Base-by-base conservation (phyloP, 176 grass and related monocot genomes). In the Aegilops tauschii region DNA sequence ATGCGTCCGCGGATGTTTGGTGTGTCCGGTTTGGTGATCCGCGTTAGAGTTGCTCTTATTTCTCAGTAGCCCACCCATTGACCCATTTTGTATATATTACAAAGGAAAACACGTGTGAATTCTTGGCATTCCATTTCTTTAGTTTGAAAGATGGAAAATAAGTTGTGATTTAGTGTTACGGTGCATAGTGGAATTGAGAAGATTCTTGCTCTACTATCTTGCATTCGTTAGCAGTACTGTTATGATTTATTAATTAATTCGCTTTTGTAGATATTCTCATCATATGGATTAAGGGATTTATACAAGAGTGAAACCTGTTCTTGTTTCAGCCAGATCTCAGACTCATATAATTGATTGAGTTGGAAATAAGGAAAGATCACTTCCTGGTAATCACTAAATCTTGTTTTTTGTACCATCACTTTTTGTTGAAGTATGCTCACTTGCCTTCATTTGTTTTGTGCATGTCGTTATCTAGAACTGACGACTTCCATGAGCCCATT, bases 331-430 rank as follows among this genome's bases (percentile, higher is more conserved):
- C 9, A 0, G 20, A 80, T 76, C 37, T 62, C 31, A 64, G 12
- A n/a, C 36, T 25, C 21, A 27, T 47, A 29, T 82, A 47, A 49
- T 61, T 36, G 9, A 54, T 75, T 72, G 65, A 61, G 69, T 80
- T 88, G 50, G 50, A 49, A 65, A 81, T 84, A 85, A 76, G 67
- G 89, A 69, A 56, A 87, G 30, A 12, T 6, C 20, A 18, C 82
- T 61, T 81, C 17, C 69, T 39, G 90, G 90, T 91, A 81, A 80
- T 86, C n/a, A 61, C 36, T 77, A 62, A 63, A 13, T 54, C 62
- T 31, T 85, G 7, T 54, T 65, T 76, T 39, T 50, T 27, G n/a
- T 31, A 30, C 3, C 28, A 4, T 2, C 1, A 76, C 49, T 83
- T 78, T 75, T 78, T 78, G 27, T n/a, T 50, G 16, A 73, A 83